Base-by-base conservation (phyloP, 2,329 filamentous ascomycete genomes). In the Aspergillus uvarum region DNA sequence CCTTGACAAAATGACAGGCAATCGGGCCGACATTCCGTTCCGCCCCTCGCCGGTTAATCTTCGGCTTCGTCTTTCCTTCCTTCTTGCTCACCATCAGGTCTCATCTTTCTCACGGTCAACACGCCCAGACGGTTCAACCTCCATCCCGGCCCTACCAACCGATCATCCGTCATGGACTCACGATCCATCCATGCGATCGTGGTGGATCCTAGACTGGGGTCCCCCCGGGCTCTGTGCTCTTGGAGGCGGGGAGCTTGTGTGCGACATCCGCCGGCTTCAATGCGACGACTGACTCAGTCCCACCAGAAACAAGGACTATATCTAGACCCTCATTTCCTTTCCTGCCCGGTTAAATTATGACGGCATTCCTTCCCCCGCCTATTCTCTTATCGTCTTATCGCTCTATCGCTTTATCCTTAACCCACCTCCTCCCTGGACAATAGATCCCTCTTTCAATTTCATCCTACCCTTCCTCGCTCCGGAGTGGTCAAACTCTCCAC, bases 41-140 rank as follows among this genome's bases (percentile, higher is more conserved):
- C 26, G 44, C 56, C 57, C 59, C 60, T 35, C 19, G 47, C 16
- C 69, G 70, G 69, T 51, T 70, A 70, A 72, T 68, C 69, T 56
- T 72, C 71, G 71, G 71, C 7, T 11, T 48, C 53, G 38, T 54
- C 44, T 16, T 52, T 35, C 26, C 16, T 38, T 19, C 16, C 32
- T 35, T 16, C 32, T 16, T 3, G 8, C 14, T 5, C 32, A 35
- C 14, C 11, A 16, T 35, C 3, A 2, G 5, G 11, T 35, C 32
- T 35, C 14, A 12, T 35, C 12, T 35, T 35, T 10, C 12, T 12
- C 7, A 12, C 32, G 5, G 32, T 12, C 11, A 11, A 35, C 5
- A 5, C 14, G 32, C 14, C 11, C 32, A 12, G 26, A 35, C 14
- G 32, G 14, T 22, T 22, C 19, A 32, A 24, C 4, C 31, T 16